A percentile compares a stretch with the other conserved stretches of the same genome.
These are phyloP conservation scores for Nothomitra cinnamomea DNA, from an alignment of 2,329 filamentous ascomycete genomes.

Conservation along the genomic window DNA sequence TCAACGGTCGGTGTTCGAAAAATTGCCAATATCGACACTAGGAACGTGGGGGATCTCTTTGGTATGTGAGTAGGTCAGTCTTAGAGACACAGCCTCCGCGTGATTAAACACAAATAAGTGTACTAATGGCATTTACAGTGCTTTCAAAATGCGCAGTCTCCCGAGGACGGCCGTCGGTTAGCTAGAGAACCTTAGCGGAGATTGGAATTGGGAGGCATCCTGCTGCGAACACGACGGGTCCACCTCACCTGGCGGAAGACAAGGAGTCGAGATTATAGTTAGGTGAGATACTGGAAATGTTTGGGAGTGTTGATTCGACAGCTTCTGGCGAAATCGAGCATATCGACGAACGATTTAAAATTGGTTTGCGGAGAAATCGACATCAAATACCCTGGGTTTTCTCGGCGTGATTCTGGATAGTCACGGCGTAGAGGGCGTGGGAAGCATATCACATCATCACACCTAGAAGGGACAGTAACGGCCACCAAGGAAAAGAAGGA, in stretches of 20 bases:
- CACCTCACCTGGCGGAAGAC: conserved; percentile 23
- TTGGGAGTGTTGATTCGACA: conserved; percentile 59
- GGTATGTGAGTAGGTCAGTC: conserved; percentile 84
- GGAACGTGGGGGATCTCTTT: conserved; percentile 82
- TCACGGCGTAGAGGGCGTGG: conserved; percentile 57
- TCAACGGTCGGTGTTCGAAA: conserved; percentile 81
- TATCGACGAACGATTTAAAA: conserved; percentile 23
- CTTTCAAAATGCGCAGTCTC: conserved; percentile 84
- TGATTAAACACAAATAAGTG: conserved; percentile 5
- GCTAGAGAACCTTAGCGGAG: conserved; percentile 92
- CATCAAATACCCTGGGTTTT: conserved; percentile 48
- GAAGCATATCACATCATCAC: conserved; percentile 81
- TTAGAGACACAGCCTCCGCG: conserved; percentile 6
- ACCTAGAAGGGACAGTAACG: conserved; percentile 85
- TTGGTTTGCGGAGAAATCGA: conserved; percentile 25
- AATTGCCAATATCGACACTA: conserved; percentile 87
- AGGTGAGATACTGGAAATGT: conserved; percentile 54
- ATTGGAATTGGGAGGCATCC: conserved; percentile 83
- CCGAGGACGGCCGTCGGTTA: conserved; percentile 82
- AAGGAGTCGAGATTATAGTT: conserved; percentile 23
- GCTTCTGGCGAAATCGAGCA: conserved; percentile 42
- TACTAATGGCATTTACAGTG: conserved; percentile 35
- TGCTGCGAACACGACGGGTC: conserved; percentile 47
- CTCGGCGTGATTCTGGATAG: conserved; percentile 51
- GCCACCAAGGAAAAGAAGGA: conserved; percentile 74